Evolutionary conservation across 73 alveolate species (phyloP), one percentile per base, ranked within the genome.

Genomic region (Paramecium tetraurelia): DNA sequence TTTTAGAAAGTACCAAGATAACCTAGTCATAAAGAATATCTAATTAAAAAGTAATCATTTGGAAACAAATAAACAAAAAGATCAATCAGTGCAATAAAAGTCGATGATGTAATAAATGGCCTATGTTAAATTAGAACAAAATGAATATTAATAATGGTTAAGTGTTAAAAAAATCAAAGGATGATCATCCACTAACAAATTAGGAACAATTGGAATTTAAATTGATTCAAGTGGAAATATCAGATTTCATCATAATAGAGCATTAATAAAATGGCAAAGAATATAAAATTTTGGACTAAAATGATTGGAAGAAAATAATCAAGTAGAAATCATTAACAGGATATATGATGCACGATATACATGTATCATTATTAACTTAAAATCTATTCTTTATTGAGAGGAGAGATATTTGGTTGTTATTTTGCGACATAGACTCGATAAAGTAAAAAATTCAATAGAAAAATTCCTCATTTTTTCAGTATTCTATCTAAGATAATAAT

Each of bases 291-390:
- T 63, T 63, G 46, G 84, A 33, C 41, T 27, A 63, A 33, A 63
- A 63, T 63, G 84, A 63, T 8, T 63, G 84, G 84, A 63, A 63
- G 84, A 63, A 20, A 63, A 63, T 63, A 63, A 63, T 63, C 29
- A 31, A 63, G 14, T 22, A 63, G 9, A 63, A 63, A 63, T 63
- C 84, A 11, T 63, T 63, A 63, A 3, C 5, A 11, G 84, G 84
- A 11, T 63, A 63, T 33, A 11, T 22, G 20, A 63, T 63, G 84
- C 84, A 31, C 24, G 84, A 63, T 63, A 63, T 63, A 12, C 84
- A 63, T 27, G 50, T 63, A 4, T 22, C 84, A 27, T 63, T 63
- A 33, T 63, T 63, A 63, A 63, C 84, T 22, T 63, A 63, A 33
- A 63, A 63, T 27, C 41, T 63, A 12, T 63, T 31, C 6, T 63